Base-by-base conservation (phyloP, 164 flowering plant genomes). In the Houttuynia cordata region DNA sequence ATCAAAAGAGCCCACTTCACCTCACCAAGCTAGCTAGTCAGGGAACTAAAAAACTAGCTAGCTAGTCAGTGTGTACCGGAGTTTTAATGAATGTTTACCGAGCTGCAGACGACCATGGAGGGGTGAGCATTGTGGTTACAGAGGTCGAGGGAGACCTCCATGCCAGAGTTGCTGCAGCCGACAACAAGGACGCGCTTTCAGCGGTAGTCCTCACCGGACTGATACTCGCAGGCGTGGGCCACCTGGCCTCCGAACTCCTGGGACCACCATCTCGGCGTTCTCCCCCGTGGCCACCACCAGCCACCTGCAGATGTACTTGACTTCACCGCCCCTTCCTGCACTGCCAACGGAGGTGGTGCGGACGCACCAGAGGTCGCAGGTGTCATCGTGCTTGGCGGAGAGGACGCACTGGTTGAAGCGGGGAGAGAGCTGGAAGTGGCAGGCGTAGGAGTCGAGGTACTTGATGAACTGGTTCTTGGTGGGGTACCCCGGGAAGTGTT, bases 271-370 rank as follows among this genome's bases (percentile, higher is more conserved):
- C 73, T 86, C 87, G 0, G 92, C 92, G 70, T 88, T 86, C 68
- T 88, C 90, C 6, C 96, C 96, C 1, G 96, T 84, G 39, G 96
- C 96, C 53, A 88, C 92, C 55, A 88, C 88, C 18, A 88, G 78
- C 88, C 90, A 84, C 64, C 74, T 14, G 63, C 85, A 81, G 23
- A 84, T 72, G 71, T 88, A 88, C 76, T 82, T 90, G 19, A 81
- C 78, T 55, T 79, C 81, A n/a, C n/a, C n/a, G n/a, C n/a, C n/a
- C n/a, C n/a, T n/a, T n/a, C n/a, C n/a, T n/a, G n/a, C n/a, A n/a
- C n/a, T n/a, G n/a, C n/a, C n/a, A 6, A 30, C 37, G 37, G 37
- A 30, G 49, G 56, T 40, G 34, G 81, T 86, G 62, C 61, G 71
- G n/a, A 91, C 82, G 21, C 86, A 61, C 97, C 97, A 91, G 34